Base-by-base conservation (phyloP, 1,284 basidiomycete species). In the Erythrobasidium hasegawianum region DNA sequence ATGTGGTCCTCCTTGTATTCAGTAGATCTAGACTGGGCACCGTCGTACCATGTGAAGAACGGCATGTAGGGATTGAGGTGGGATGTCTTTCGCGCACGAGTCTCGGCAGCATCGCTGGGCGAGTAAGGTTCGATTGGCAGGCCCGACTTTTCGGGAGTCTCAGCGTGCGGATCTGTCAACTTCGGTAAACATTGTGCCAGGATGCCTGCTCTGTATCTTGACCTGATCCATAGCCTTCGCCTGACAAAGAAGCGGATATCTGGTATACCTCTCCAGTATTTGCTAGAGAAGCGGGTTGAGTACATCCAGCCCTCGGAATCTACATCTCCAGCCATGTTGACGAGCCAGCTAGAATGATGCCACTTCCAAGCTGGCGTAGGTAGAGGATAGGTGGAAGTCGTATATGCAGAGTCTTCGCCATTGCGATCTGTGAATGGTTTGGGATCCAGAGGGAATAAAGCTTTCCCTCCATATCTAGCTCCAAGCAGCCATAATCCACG, bases 181-280 rank as follows among this genome's bases (percentile, higher is more conserved):
- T 45, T 14, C 5, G 61, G 26, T n/a, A 64, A 56, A 3, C 10
- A 10, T 18, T 57, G 52, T 13, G 54, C 61, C 20, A 56, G 45
- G 39, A 64, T n/a, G 45, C 24, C n/a, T 10, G 61, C 53, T 27
- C 61, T 52, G 33, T 64, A 64, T 16, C 61, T 52, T 8, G 61
- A 39, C 8, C 64, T 22, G 38, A 65, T 58, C 64, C 64, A 65
- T 24, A 57, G 16, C 29, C 64, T 33, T 9, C 56, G 41, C 7
- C 64, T 56, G n/a, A 65, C 64, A 43, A 65, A 65, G 49, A 59
- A 65, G 5, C 64, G 64, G 11, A 65, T 27, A 22, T 52, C 55
- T 8, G 64, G 64, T 1, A 57, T 29, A 3, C 64, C 64, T 13
- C 64, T 41, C 64, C 64, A 65, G 29, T 50, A 58, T 14, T 54